Percentiles rank a stretch among this genome's conserved stretches.
Conservation (phyloP, 768 basidiomycete genomes). For the Boletus speciosus region DNA sequence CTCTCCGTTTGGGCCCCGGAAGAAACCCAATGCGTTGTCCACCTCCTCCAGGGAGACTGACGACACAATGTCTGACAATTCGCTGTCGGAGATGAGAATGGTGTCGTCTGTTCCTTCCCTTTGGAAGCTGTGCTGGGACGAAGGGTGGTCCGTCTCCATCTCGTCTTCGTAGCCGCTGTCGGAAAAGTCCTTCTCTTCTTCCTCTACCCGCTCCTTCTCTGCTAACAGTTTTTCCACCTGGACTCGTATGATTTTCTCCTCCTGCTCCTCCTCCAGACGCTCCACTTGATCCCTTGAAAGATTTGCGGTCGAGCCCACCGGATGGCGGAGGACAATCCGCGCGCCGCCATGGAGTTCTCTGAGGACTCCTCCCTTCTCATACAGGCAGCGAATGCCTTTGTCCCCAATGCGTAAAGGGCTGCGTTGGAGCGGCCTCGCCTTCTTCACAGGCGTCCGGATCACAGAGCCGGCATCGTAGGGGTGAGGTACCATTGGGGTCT, state of each 20-base stretch:
- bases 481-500: slow-evolving; percentile 19
- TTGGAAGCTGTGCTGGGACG: neutral
- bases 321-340: slow-evolving; percentile 22
- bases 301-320: slow-evolving; percentile 21
- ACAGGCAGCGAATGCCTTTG: slow-evolving; percentile 23
- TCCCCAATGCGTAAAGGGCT: slow-evolving; percentile 30
- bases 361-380: slow-evolving; percentile 11
- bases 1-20: slow-evolving; percentile 22
- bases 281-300: slow-evolving; percentile 27
- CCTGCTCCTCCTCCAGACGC: slow-evolving; percentile 11
- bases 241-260: slow-evolving; percentile 1
- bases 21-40: neutral
- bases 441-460: slow-evolving; percentile 29
- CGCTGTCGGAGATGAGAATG: slow-evolving; percentile 4
- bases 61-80: neutral
- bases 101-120: slow-evolving; percentile 8
- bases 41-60: slow-evolving; percentile 1
- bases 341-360: slow-evolving; percentile 10
- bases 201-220: neutral
- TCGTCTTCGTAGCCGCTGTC: slow-evolving; percentile 20
- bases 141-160: slow-evolving; percentile 5
- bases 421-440: slow-evolving; percentile 22
- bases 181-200: slow-evolving; percentile 4
- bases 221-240: slow-evolving; percentile 18
- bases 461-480: slow-evolving; percentile 32